Evolutionary conservation across 2,329 filamentous ascomycete genomes (phyloP).

Genomic region (Colletotrichum destructivum): DNA sequence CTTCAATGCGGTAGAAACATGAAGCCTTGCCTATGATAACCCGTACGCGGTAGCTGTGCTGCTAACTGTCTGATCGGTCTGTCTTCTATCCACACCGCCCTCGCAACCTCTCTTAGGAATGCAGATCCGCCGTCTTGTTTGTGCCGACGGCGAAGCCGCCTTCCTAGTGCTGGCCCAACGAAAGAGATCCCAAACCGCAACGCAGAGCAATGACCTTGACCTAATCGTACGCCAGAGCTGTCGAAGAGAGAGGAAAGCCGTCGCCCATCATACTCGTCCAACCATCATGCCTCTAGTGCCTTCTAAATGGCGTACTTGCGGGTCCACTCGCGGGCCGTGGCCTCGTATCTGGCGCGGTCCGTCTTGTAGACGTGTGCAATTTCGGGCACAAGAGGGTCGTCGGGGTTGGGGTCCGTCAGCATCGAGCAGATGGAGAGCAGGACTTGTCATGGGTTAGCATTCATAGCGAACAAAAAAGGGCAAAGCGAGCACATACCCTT

Average conservation of each 20-base stretch:
- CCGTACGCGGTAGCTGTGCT: constrained; percentile 53
- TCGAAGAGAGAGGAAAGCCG: constrained; percentile 41
- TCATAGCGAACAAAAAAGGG: neutral
- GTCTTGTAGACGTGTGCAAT: constrained; percentile 99
- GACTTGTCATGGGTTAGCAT: constrained; percentile 68
- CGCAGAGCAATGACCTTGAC: constrained; percentile 42
- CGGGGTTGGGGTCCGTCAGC: constrained; percentile 99
- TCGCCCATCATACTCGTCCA: constrained; percentile 40
- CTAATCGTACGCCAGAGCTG: constrained; percentile 41
- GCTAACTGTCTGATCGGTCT: constrained; percentile 54
- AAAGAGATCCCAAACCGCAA: constrained; percentile 42
- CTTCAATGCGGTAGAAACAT: constrained; percentile 52
- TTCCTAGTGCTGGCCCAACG: constrained; percentile 31
- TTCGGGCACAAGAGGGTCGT: constrained; percentile 98
- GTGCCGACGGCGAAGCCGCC: constrained; percentile 15
- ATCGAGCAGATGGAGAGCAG: constrained; percentile 99
- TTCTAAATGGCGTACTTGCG: constrained; percentile 95
- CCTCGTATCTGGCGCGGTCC: constrained; percentile 94
- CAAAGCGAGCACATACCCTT: constrained; percentile 77
- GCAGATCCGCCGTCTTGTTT: constrained; percentile 20
- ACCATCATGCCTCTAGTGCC: constrained; percentile 41
- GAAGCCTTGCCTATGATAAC: constrained; percentile 56
- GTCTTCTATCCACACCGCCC: constrained; percentile 46
- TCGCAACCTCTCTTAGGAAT: constrained; percentile 38
- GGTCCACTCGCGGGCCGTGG: constrained; percentile 97